phyloP scores from a whole-genome alignment of 1,284 basidiomycete species.

The Rhodotorula glutinis region DNA sequence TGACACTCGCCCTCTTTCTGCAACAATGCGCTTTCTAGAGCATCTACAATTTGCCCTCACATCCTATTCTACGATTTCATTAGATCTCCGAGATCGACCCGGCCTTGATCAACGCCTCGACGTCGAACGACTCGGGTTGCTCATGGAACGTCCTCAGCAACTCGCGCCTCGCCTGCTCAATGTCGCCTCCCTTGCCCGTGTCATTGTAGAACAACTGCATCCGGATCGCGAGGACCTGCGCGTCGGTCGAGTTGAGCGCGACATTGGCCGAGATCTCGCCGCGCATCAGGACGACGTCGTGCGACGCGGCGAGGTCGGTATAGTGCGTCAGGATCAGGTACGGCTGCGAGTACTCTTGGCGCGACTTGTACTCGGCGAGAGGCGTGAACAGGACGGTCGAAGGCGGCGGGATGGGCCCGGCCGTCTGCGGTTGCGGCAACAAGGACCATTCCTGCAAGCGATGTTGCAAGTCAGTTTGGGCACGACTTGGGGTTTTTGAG shows the following conservation, averaged over 20 bases:
- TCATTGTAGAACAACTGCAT: constrained; percentile 72
- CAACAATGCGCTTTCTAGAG: no score
- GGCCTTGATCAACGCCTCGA: constrained; percentile 59
- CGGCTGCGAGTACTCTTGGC: constrained; percentile 82
- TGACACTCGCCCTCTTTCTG: no score
- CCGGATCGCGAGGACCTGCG: constrained; percentile 71
- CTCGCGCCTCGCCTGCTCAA: constrained; percentile 49
- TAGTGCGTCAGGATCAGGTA: constrained; percentile 88
- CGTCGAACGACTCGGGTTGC: constrained; percentile 65
- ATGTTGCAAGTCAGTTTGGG: constrained; percentile 44
- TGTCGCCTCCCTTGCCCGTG: constrained; percentile 45
- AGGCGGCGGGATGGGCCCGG: constrained; percentile 43
- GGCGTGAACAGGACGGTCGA: constrained; percentile 82
- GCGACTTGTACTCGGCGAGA: constrained; percentile 87
- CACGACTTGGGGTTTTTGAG: no score
- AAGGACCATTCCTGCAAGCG: constrained; percentile 41
- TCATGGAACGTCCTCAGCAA: constrained; percentile 70
- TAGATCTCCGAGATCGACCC: constrained; percentile 13
- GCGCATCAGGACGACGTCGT: constrained; percentile 79
- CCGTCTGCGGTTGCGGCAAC: constrained; percentile 53
- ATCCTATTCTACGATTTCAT: neutral
- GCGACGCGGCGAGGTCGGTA: constrained; percentile 76
- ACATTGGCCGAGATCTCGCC: constrained; percentile 78
- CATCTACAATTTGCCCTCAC: no score
- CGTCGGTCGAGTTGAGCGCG: constrained; percentile 67